Conservation (phyloP, 164 flowering plant genomes). For the Vitis vinifera region DNA sequence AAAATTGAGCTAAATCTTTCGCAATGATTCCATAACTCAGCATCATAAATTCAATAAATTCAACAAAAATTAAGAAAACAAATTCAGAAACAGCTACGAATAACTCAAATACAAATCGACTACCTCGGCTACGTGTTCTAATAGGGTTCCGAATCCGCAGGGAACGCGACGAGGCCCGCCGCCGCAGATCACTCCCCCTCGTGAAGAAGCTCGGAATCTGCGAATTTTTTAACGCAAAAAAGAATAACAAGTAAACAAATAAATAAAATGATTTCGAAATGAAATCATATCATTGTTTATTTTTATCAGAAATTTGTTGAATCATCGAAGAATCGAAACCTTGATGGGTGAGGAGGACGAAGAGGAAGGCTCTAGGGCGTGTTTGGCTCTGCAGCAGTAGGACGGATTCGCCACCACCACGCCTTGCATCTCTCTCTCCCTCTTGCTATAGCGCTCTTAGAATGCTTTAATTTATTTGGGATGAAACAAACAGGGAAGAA, state of each 20-base stretch:
- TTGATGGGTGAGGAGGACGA: constrained; percentile 15
- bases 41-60: no score
- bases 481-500: not conserved
- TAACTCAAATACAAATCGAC: not conserved
- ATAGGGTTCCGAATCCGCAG: constrained; percentile 11
- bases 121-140: constrained; percentile 22
- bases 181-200: constrained; percentile 14
- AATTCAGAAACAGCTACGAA: not conserved
- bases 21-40: no score
- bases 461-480: not conserved
- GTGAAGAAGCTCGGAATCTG: constrained; percentile 31
- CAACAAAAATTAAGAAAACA: not conserved
- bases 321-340: constrained; percentile 16
- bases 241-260: not conserved
- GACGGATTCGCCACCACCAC: constrained; percentile 28
- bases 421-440: constrained; percentile 18
- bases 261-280: not conserved
- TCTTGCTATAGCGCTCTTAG: not conserved
- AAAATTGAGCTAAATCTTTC: no score
- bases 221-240: not conserved
- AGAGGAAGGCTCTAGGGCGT: constrained; percentile 42
- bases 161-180: constrained; percentile 12
- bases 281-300: not conserved
- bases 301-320: no score
- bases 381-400: constrained; percentile 32